Conservation (phyloP, 164 flowering plant genomes). For the Cinnamomum micranthum region DNA sequence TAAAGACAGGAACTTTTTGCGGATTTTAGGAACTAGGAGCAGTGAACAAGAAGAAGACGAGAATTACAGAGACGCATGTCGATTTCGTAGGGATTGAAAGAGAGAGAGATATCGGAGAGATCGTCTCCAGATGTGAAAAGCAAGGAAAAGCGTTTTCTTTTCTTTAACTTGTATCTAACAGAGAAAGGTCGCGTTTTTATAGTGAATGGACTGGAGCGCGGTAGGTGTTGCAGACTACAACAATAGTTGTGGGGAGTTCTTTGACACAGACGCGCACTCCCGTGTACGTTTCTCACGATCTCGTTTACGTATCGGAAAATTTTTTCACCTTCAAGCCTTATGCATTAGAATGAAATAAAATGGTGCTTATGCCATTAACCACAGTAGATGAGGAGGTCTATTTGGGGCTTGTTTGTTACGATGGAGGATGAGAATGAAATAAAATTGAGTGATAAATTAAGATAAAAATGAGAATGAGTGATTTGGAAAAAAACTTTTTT, state of each 20-base stretch:
- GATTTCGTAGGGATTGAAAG: neutral
- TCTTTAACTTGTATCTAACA: neutral
- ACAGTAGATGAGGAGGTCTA: too few relatives aligned
- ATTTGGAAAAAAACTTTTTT: too few relatives aligned
- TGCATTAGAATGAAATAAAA: too few relatives aligned
- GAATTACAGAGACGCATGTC: conserved; percentile 3
- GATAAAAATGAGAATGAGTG: too few relatives aligned
- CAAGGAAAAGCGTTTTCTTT: neutral
- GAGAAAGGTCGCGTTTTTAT: neutral
- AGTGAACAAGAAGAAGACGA: conserved; percentile 1
- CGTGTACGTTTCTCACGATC: neutral
- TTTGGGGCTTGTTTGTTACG: too few relatives aligned
- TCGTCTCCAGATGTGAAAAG: conserved; percentile 2
- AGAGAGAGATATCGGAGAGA: neutral
- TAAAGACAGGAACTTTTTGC: neutral
- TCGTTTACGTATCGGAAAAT: neutral
- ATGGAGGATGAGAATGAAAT: too few relatives aligned
- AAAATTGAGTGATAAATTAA: too few relatives aligned
- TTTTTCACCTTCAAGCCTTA: too few relatives aligned
- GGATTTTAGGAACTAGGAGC: neutral
- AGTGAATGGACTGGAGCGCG: neutral
- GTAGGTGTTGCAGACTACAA: neutral
- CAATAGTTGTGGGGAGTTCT: neutral
- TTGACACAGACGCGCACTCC: neutral
- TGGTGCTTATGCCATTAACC: too few relatives aligned